Conservation (phyloP, 2,329 filamentous ascomycete genomes). For the Exophiala sideris region DNA sequence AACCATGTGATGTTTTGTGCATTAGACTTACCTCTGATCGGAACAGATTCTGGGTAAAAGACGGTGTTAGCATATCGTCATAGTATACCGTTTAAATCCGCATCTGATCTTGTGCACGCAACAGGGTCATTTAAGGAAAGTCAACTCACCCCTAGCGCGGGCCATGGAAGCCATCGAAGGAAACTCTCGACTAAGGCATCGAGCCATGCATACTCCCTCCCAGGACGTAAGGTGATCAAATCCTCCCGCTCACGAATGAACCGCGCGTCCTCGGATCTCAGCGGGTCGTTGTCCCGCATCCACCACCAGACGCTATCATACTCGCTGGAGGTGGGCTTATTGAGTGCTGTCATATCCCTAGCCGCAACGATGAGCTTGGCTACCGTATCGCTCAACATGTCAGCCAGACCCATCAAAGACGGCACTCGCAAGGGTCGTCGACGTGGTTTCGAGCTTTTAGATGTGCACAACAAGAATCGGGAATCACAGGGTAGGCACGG, state of each 20-base stretch:
- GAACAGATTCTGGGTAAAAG: too few species aligned
- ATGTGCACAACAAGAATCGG: too few species aligned
- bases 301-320: conserved; percentile 34
- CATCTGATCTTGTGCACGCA: too few species aligned
- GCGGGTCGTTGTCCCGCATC: conserved; percentile 26
- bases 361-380: conserved; percentile 24
- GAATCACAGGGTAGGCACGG: too few species aligned
- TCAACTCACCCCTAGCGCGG: too few species aligned
- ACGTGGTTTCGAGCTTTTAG: not conserved
- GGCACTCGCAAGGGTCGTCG: too few species aligned
- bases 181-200: conserved; percentile 35
- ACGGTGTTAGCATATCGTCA: too few species aligned
- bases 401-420: too few species aligned
- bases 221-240: conserved; percentile 38
- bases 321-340: conserved; percentile 33
- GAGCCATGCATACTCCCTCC: conserved; percentile 41
- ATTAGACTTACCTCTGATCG: too few species aligned
- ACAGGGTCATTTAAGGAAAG: too few species aligned
- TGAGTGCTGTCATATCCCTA: conserved; percentile 29
- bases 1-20: too few species aligned
- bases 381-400: not conserved
- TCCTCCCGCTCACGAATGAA: conserved; percentile 42
- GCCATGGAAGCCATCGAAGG: conserved; percentile 9
- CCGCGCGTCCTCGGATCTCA: conserved; percentile 27
- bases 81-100: too few species aligned